A percentile compares a stretch with the other conserved stretches of the same genome.
Evolutionary conservation across 306 rosid species (phyloP).

Genomic region (Rosa multiflora): DNA sequence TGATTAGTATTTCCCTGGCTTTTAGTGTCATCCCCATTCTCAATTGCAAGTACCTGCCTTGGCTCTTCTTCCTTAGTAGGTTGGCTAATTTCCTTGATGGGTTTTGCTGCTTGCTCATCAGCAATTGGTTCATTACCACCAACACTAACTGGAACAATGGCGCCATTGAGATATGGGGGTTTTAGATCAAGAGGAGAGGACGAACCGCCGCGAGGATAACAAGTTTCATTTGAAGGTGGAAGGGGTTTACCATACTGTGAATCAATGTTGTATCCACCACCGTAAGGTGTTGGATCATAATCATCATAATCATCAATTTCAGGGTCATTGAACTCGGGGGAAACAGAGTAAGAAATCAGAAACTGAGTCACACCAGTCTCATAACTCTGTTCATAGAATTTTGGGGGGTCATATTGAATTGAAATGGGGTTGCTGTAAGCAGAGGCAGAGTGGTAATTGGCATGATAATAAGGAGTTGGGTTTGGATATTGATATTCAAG

Average conservation of each 20-base stretch:
- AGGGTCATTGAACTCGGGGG: constrained; percentile 46
- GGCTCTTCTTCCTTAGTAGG: constrained; percentile 13
- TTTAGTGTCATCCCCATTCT: constrained; percentile 5
- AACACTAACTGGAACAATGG: constrained; percentile 3
- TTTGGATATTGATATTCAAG: constrained; percentile 36
- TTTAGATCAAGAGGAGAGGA: constrained; percentile 19
- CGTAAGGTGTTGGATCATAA: constrained; percentile 81
- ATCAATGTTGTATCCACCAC: constrained; percentile 65
- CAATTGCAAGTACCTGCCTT: neutral
- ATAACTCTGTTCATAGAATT: constrained; percentile 1
- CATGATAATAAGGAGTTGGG: constrained; percentile 33
- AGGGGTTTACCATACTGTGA: constrained; percentile 74
- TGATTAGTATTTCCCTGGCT: constrained; percentile 18
- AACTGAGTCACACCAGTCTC: constrained; percentile 40
- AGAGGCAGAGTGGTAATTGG: constrained; percentile 44
- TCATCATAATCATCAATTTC: constrained; percentile 54
- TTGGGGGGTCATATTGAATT: constrained; percentile 49
- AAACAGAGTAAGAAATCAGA: constrained; percentile 49
- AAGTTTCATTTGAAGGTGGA: constrained; percentile 65
- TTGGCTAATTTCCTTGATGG: constrained; percentile 26
- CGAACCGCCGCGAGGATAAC: constrained; percentile 45
- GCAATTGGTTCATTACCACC: constrained; percentile 23
- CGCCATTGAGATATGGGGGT: neutral
- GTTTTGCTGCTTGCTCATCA: constrained; percentile 37
- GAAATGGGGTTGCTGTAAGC: constrained; percentile 45